phyloP scores from a whole-genome alignment of 371 early-diverging fungal species.

The Massospora cicadina region DNA sequence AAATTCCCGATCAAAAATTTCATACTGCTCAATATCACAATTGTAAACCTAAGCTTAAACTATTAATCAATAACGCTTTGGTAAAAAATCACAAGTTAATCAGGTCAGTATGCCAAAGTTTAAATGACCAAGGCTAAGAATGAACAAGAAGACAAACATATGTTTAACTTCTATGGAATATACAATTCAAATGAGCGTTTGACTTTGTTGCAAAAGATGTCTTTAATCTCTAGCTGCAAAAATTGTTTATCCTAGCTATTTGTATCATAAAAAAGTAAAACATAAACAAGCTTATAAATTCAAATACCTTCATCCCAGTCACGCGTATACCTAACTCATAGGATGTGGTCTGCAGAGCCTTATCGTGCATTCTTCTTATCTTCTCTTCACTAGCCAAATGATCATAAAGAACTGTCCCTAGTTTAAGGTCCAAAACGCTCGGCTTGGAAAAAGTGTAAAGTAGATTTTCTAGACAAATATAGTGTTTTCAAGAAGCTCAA shows the following conservation, averaged over 20 bases:
- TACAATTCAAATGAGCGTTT: too few relatives aligned
- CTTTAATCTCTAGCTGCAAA: too few relatives aligned
- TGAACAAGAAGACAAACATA: too few relatives aligned
- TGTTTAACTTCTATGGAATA: too few relatives aligned
- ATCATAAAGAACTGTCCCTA: conserved; percentile 4
- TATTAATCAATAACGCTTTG: too few relatives aligned
- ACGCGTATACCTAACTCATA: conserved; percentile 1
- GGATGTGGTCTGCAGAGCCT: conserved; percentile 5
- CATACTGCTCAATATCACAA: neutral
- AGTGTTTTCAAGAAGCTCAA: neutral
- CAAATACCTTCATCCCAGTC: conserved; percentile 11
- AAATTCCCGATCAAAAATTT: conserved; percentile 1
- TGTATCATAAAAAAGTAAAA: too few relatives aligned
- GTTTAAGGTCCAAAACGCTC: conserved; percentile 9
- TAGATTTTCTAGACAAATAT: conserved; percentile 9
- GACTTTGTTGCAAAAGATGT: too few relatives aligned
- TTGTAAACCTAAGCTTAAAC: conserved; percentile 5
- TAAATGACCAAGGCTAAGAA: too few relatives aligned
- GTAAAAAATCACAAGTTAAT: too few relatives aligned
- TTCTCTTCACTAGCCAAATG: conserved; percentile 5
- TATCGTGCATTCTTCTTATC: neutral
- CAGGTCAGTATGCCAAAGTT: too few relatives aligned
- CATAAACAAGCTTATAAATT: neutral
- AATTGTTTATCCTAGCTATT: too few relatives aligned
- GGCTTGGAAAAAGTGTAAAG: conserved; percentile 1